Conservation (phyloP, 345 rosid species). For the Hibiscus tridactylites region DNA sequence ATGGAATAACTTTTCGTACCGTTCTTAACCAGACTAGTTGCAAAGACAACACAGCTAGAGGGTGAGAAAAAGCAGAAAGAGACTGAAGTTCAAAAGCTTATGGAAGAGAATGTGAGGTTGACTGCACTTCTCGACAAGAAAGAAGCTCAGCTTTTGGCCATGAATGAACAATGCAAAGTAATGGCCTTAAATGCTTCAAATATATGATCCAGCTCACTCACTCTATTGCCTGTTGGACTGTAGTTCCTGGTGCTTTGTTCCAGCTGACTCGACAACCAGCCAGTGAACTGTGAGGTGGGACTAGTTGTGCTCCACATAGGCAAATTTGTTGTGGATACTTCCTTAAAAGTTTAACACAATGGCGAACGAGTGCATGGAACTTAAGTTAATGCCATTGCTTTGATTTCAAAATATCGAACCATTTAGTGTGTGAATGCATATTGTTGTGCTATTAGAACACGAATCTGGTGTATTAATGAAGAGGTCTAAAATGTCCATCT, state of each 20-base stretch:
- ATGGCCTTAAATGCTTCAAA: constrained; percentile 79
- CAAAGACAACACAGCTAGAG: constrained; percentile 78
- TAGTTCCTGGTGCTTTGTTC: constrained; percentile 1
- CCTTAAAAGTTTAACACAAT: constrained; percentile 23
- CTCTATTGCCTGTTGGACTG: constrained; percentile 2
- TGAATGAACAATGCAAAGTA: constrained; percentile 95
- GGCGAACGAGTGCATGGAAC: constrained; percentile 21
- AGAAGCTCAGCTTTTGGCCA: constrained; percentile 88
- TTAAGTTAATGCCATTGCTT: constrained; percentile 14
- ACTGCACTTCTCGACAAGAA: constrained; percentile 85
- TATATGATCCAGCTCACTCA: constrained; percentile 19
- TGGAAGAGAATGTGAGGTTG: constrained; percentile 88
- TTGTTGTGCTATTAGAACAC: constrained; percentile 12
- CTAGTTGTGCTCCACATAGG: not conserved
- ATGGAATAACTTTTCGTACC: not conserved
- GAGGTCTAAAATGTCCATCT: not conserved
- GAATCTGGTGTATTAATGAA: constrained; percentile 9
- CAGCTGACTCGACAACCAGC: not conserved
- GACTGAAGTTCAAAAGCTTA: constrained; percentile 77
- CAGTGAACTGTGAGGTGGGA: constrained; percentile 4
- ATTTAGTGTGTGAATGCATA: constrained; percentile 10
- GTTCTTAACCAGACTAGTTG: constrained; percentile 49
- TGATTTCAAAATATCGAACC: constrained; percentile 16
- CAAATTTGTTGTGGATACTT: not conserved
- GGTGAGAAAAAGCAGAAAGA: constrained; percentile 88